Conservation (phyloP, 2,329 filamentous ascomycete species). For the Paecilomyces sp. region DNA sequence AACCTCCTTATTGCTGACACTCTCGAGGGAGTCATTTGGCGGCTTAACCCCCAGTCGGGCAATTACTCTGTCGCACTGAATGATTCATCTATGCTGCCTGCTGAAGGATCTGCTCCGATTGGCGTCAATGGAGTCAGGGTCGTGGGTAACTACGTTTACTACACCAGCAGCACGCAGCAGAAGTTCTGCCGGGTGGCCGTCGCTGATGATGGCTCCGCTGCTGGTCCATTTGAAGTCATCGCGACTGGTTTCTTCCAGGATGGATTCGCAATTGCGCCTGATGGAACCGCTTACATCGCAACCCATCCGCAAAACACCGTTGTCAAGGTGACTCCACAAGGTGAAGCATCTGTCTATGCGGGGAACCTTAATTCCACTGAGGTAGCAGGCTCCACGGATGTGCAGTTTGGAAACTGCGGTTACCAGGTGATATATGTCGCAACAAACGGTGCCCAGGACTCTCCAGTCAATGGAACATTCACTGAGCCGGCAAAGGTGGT, state of each 20-base stretch:
- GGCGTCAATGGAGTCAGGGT: slow-evolving; percentile 10
- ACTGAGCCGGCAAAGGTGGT: slow-evolving; percentile 7
- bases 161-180: slow-evolving; percentile 9
- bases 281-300: slow-evolving; percentile 10
- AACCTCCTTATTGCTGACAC: slow-evolving; percentile 9
- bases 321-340: slow-evolving; percentile 2
- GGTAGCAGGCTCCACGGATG: slow-evolving; percentile 10
- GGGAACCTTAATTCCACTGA: slow-evolving; percentile 3
- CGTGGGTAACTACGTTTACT: slow-evolving; percentile 9
- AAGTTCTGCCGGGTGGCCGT: slow-evolving; percentile 13
- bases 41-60: slow-evolving; percentile 7
- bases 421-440: slow-evolving; percentile 9
- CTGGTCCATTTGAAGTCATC: slow-evolving; percentile 9
- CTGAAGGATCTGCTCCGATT: slow-evolving; percentile 4
- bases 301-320: slow-evolving; percentile 9
- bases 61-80: slow-evolving; percentile 7
- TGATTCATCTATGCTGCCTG: background rate
- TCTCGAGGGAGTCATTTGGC: slow-evolving; percentile 8
- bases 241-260: slow-evolving; percentile 6
- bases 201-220: slow-evolving; percentile 8
- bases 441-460: slow-evolving; percentile 7
- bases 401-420: slow-evolving; percentile 8
- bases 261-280: slow-evolving; percentile 10
- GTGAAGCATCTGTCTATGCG: background rate
- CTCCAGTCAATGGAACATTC: slow-evolving; percentile 7